A percentile compares a stretch with the other conserved stretches of the same genome.
These are phyloP conservation scores for Kluyveromyces siamensis DNA, from an alignment of 805 yeast species.

Conservation along the genomic window DNA sequence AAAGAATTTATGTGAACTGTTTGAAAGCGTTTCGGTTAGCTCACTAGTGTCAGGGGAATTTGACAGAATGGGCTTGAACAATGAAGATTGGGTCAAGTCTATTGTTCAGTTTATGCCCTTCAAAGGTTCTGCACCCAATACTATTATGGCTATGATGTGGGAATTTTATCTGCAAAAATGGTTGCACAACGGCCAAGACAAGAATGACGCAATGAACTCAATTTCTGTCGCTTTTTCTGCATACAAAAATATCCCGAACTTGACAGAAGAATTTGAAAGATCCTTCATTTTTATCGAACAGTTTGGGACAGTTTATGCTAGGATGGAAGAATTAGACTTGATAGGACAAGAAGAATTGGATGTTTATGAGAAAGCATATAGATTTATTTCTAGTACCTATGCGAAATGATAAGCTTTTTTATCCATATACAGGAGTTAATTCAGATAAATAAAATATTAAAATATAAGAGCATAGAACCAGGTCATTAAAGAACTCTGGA, in stretches of 20 bases:
- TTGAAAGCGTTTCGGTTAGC: conserved; percentile 44
- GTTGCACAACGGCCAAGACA: conserved; percentile 27
- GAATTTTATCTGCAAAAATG: conserved; percentile 28
- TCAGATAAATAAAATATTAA: no score
- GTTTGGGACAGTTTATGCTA: conserved; percentile 10
- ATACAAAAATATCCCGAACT: conserved; percentile 20
- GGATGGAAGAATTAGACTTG: conserved; percentile 13
- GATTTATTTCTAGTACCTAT: neutral
- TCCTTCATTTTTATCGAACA: conserved; percentile 17
- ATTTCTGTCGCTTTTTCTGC: conserved; percentile 23
- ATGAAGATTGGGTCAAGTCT: conserved; percentile 45
- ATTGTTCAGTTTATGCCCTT: conserved; percentile 57
- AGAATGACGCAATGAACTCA: conserved; percentile 23
- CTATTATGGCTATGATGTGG: conserved; percentile 43
- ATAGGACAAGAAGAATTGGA: conserved; percentile 15
- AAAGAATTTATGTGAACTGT: conserved; percentile 41
- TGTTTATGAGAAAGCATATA: conserved; percentile 14
- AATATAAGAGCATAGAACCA: no score
- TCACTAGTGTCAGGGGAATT: conserved; percentile 49
- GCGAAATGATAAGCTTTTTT: neutral
- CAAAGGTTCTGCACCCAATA: conserved; percentile 43
- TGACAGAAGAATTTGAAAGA: conserved; percentile 21
- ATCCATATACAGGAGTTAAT: neutral
- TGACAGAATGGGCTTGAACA: conserved; percentile 39
- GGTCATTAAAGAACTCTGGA: no score